Percentiles rank a stretch among this genome's conserved stretches.
Evolutionary conservation across 352 stramenopile species (phyloP).

Genomic region (Globisporangium spinosum): DNA sequence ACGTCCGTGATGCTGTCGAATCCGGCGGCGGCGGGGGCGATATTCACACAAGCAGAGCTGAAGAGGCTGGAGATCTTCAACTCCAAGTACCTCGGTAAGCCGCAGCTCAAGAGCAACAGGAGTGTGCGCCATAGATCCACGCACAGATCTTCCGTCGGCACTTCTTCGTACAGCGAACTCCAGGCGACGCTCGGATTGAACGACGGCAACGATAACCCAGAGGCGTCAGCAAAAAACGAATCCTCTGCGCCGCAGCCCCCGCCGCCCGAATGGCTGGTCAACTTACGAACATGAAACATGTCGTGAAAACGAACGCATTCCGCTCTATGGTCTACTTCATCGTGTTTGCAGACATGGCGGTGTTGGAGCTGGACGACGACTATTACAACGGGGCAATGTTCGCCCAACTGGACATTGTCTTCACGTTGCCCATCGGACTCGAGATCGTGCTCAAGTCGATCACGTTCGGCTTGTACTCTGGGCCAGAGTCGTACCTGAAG

Average conservation of each 20-base stretch:
- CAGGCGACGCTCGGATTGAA: conserved; percentile 12
- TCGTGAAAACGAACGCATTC: conserved; percentile 49
- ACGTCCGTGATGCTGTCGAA: conserved; percentile 53
- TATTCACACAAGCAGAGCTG: conserved; percentile 41
- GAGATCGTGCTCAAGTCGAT: conserved; percentile 58
- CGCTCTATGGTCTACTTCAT: conserved; percentile 39
- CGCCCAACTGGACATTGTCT: conserved; percentile 42
- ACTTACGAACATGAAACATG: conserved; percentile 26
- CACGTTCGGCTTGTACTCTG: conserved; percentile 44
- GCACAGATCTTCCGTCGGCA: conserved; percentile 10
- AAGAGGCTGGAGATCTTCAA: conserved; percentile 41
- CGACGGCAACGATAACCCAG: conserved; percentile 2
- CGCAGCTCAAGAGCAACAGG: conserved; percentile 8
- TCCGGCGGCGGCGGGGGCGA: conserved; percentile 31
- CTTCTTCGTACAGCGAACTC: conserved; percentile 14
- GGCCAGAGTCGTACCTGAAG: conserved; percentile 46
- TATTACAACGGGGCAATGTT: conserved; percentile 27
- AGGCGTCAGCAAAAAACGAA: neutral
- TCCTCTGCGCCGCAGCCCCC: conserved; percentile 5
- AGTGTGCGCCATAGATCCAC: conserved; percentile 10
- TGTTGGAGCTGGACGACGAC: conserved; percentile 59
- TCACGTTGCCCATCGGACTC: conserved; percentile 56
- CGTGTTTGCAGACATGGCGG: conserved; percentile 47
- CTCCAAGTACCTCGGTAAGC: conserved; percentile 33
- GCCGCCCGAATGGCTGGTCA: conserved; percentile 21